A percentile compares a stretch with the other conserved stretches of the same genome.
phyloP scores from a whole-genome alignment of 1,284 basidiomycete species.

The Melampsora americana region DNA sequence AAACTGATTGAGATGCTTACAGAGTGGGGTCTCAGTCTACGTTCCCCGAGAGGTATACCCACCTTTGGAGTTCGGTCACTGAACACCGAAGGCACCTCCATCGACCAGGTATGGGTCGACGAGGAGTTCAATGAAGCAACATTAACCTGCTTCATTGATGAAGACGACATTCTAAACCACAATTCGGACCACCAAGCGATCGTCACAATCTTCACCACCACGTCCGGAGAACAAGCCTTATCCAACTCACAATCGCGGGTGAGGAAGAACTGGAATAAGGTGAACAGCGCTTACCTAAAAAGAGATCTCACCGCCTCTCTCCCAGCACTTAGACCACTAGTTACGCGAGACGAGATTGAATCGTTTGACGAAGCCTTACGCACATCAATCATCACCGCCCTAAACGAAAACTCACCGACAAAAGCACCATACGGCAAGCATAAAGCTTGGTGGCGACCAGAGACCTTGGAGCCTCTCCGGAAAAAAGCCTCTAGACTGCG shows the following conservation, averaged over 20 bases:
- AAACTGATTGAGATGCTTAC: background rate
- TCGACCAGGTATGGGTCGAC: constrained; percentile 12
- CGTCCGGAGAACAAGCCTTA: background rate
- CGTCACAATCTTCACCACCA: background rate
- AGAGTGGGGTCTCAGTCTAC: background rate
- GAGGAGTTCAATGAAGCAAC: background rate
- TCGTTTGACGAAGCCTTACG: background rate
- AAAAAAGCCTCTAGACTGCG: too few species aligned
- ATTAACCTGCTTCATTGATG: background rate
- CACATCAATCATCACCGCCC: too few species aligned
- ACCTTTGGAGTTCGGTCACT: background rate
- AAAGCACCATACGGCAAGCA: too few species aligned
- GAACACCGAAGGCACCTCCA: background rate
- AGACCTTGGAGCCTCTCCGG: too few species aligned
- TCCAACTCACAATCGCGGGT: background rate
- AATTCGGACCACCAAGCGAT: constrained; percentile 25
- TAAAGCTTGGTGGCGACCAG: too few species aligned
- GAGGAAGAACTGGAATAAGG: background rate
- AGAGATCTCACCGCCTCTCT: background rate
- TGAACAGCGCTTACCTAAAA: background rate
- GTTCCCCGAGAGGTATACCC: constrained; percentile 4
- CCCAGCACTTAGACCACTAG: background rate
- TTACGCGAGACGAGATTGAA: background rate
- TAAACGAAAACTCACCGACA: too few species aligned
- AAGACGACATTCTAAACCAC: background rate